phyloP scores from a whole-genome alignment of 2,329 filamentous ascomycete species.

The Aureobasidium sp. region DNA sequence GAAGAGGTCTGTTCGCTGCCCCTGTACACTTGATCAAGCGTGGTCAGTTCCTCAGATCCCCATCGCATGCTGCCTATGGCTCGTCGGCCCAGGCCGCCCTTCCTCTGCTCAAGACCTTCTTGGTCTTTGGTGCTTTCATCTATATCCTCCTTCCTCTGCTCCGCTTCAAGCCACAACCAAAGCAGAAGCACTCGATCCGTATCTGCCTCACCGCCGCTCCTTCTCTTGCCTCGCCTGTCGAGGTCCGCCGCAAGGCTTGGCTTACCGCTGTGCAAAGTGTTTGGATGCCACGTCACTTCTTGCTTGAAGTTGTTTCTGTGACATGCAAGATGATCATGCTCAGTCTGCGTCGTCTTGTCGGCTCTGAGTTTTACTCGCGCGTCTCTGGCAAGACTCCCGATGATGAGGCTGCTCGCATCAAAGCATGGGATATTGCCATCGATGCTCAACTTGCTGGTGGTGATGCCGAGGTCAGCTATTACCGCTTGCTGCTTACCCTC shows the following conservation, averaged over 20 bases:
- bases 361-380: conserved; percentile 67
- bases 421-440: conserved; percentile 87
- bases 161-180: conserved; percentile 51
- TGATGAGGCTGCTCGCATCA: conserved; percentile 76
- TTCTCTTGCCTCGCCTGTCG: conserved; percentile 72
- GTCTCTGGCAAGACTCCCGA: conserved; percentile 76
- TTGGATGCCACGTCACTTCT: conserved; percentile 82
- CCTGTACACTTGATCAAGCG: conserved; percentile 33
- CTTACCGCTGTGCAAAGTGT: conserved; percentile 87
- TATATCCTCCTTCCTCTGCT: conserved; percentile 53
- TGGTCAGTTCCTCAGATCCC: conserved; percentile 16
- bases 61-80: conserved; percentile 2
- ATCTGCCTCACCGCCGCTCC: conserved; percentile 48
- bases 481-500: conserved; percentile 75
- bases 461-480: conserved; percentile 82
- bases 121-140: conserved; percentile 47
- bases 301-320: conserved; percentile 76
- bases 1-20: conserved; percentile 36
- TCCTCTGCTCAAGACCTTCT: conserved; percentile 44
- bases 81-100: conserved; percentile 25
- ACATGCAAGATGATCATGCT: conserved; percentile 76
- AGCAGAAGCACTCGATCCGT: conserved; percentile 34
- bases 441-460: conserved; percentile 90
- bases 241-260: conserved; percentile 84
- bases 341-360: conserved; percentile 69